Conservation (phyloP, 345 rosid species). For the Eucalyptus pauciflora region DNA sequence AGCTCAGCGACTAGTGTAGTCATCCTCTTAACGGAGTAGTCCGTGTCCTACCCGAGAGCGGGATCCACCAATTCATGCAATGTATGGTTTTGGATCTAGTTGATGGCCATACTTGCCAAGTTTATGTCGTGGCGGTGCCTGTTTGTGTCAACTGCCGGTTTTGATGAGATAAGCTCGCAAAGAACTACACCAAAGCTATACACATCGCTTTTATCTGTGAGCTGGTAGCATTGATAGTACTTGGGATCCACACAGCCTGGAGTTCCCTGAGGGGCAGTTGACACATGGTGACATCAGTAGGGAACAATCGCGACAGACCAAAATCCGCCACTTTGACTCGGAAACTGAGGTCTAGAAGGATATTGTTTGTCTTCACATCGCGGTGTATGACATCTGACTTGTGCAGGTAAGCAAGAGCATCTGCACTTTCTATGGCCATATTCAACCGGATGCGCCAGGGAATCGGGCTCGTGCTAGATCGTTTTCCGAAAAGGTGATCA, state of each 20-base stretch:
- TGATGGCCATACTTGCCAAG: conserved; percentile 65
- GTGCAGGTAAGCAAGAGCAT: conserved; percentile 62
- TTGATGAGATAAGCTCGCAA: conserved; percentile 55
- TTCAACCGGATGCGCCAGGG: conserved; percentile 64
- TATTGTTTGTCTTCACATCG: conserved; percentile 82
- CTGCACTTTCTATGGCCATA: conserved; percentile 78
- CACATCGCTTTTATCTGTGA: conserved; percentile 81
- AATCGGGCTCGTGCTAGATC: conserved; percentile 26
- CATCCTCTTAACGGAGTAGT: conserved; percentile 19
- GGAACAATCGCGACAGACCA: conserved; percentile 77
- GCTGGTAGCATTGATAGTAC: conserved; percentile 65
- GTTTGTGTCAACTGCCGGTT: conserved; percentile 57
- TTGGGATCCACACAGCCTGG: conserved; percentile 93
- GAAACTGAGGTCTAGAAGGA: conserved; percentile 49
- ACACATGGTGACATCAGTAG: conserved; percentile 69
- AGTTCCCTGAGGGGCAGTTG: conserved; percentile 94
- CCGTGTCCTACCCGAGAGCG: conserved; percentile 42
- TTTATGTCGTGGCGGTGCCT: conserved; percentile 62
- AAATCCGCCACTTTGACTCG: conserved; percentile 90
- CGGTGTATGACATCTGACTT: conserved; percentile 61
- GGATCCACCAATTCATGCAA: conserved; percentile 68
- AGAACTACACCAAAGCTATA: conserved; percentile 90
- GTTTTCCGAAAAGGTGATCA: conserved; percentile 69
- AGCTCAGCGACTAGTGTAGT: conserved; percentile 49
- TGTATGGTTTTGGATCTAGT: conserved; percentile 50